Evolutionary conservation across 768 basidiomycete genomes (phyloP).

Genomic region (Lactifluus volemus): DNA sequence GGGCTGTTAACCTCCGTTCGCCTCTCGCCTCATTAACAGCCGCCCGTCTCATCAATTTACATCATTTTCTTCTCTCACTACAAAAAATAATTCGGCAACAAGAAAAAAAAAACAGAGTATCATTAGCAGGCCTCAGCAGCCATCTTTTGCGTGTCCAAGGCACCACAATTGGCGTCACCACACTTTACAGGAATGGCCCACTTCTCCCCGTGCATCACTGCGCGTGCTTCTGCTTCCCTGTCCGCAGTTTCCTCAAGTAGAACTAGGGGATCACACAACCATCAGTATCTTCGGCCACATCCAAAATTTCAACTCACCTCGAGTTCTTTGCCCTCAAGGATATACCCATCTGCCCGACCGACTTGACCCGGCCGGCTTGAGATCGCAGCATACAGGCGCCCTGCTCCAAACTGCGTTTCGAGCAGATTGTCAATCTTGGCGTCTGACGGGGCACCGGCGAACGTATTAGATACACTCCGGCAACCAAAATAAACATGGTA

Average conservation of each 20-base stretch:
- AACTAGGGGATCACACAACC: constrained; percentile 45
- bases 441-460: constrained; percentile 34
- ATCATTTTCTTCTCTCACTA: no score
- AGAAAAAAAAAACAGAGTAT: not conserved
- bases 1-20: no score
- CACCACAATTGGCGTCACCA: not conserved
- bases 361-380: constrained; percentile 95
- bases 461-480: constrained; percentile 3
- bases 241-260: constrained; percentile 88
- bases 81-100: not conserved
- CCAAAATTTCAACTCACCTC: constrained; percentile 51
- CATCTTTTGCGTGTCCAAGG: not conserved
- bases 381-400: constrained; percentile 90
- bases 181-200: not conserved
- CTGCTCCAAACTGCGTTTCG: constrained; percentile 85
- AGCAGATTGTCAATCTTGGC: constrained; percentile 88
- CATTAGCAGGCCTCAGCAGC: not conserved
- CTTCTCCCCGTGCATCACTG: constrained; percentile 21
- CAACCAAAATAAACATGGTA: not conserved
- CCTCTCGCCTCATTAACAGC: no score
- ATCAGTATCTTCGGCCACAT: not conserved
- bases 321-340: constrained; percentile 97
- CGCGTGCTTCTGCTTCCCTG: constrained; percentile 93
- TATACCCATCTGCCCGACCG: constrained; percentile 93
- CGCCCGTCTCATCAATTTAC: no score